Conservation (phyloP, 2,329 filamentous ascomycete genomes). For the Erysiphe pulchra region DNA sequence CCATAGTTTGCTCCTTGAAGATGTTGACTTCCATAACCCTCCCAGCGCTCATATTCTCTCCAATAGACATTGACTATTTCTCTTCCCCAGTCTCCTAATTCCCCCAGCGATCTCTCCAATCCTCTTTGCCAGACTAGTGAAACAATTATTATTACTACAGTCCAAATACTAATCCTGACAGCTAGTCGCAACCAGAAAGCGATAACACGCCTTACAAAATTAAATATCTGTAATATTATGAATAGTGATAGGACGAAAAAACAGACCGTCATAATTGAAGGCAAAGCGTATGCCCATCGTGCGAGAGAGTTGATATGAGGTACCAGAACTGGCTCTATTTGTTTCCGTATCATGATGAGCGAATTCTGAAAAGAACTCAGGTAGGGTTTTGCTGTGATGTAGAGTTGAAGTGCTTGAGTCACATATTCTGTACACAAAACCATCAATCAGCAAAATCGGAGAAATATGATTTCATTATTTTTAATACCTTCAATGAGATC, state of each 20-base stretch:
- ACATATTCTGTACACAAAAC: background rate
- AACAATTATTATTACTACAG: conserved; percentile 24
- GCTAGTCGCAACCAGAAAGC: conserved; percentile 52
- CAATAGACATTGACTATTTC: conserved; percentile 28
- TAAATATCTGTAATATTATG: conserved; percentile 34
- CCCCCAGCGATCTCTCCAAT: conserved; percentile 33
- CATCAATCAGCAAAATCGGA: background rate
- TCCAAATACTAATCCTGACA: conserved; percentile 38
- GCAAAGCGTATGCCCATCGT: conserved; percentile 6
- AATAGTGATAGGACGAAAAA: conserved; percentile 34
- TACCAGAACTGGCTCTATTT: conserved; percentile 5
- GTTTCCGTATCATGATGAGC: conserved; percentile 1
- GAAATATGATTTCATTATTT: background rate
- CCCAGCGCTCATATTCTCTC: conserved; percentile 23
- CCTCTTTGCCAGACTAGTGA: conserved; percentile 39
- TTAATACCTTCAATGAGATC: background rate
- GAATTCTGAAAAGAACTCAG: conserved; percentile 3
- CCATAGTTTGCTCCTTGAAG: background rate
- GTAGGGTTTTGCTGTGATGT: conserved; percentile 4
- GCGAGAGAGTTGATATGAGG: conserved; percentile 5
- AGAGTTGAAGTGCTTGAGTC: background rate
- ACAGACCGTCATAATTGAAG: conserved; percentile 21
- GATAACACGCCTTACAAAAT: conserved; percentile 45
- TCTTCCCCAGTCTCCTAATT: conserved; percentile 24
- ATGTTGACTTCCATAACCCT: background rate